Conservation (phyloP, 1,284 basidiomycete species). For the Moesziomyces sp. region DNA sequence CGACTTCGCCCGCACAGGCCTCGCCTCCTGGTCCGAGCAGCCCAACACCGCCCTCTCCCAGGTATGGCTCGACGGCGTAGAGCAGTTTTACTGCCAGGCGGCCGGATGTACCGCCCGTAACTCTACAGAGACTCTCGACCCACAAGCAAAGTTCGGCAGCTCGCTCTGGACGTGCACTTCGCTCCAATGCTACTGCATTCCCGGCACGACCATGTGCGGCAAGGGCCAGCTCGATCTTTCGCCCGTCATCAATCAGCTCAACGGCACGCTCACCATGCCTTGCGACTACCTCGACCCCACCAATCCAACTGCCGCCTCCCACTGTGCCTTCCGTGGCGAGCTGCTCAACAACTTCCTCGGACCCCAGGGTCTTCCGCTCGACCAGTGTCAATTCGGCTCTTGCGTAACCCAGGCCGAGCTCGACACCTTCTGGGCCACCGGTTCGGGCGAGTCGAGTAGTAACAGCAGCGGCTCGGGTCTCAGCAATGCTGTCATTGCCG, state of each 20-base stretch:
- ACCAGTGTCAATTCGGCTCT: slow-evolving; percentile 44
- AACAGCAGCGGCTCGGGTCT: slow-evolving; percentile 17
- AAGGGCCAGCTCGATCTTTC: slow-evolving; percentile 40
- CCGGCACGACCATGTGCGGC: slow-evolving; percentile 50
- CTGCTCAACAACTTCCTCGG: slow-evolving; percentile 53
- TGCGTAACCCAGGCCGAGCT: slow-evolving; percentile 52
- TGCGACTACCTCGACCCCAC: slow-evolving; percentile 57
- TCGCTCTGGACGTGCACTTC: slow-evolving; percentile 47
- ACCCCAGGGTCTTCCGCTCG: slow-evolving; percentile 43
- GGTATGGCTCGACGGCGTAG: slow-evolving; percentile 54
- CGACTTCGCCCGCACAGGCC: slow-evolving; percentile 40
- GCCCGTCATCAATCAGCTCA: slow-evolving; percentile 50
- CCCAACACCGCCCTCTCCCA: slow-evolving; percentile 49
- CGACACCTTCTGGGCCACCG: slow-evolving; percentile 34
- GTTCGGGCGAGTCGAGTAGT: slow-evolving; percentile 12
- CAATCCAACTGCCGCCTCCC: slow-evolving; percentile 24
- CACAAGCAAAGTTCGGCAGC: slow-evolving; percentile 30
- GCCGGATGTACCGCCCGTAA: slow-evolving; percentile 43
- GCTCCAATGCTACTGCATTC: slow-evolving; percentile 57
- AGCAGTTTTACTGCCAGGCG: slow-evolving; percentile 63
- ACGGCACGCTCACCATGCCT: slow-evolving; percentile 51
- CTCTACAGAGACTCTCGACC: slow-evolving; percentile 27
- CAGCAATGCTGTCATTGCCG: slow-evolving; percentile 51
- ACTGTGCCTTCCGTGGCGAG: slow-evolving; percentile 47
- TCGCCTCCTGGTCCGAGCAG: slow-evolving; percentile 43